Evolutionary conservation across 352 stramenopile genomes (phyloP).

Genomic region (Phytophthora colocasiae): DNA sequence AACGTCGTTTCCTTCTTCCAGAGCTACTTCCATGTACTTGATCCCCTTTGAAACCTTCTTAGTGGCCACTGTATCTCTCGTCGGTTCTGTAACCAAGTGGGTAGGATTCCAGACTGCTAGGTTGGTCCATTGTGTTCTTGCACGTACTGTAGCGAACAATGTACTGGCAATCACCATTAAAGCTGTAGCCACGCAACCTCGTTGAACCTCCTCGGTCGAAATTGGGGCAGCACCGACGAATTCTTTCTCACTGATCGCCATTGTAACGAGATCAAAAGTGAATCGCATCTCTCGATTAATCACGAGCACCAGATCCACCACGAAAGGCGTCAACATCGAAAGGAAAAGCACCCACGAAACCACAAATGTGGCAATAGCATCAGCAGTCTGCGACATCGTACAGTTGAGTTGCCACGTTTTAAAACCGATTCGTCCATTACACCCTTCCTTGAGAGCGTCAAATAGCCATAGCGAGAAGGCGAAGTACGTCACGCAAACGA

Average conservation of each 20-base stretch:
- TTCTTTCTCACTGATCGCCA: conserved; percentile 30
- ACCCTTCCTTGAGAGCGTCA: conserved; percentile 7
- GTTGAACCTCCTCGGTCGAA: conserved; percentile 35
- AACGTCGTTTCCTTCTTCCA: conserved; percentile 9
- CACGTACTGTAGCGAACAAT: conserved; percentile 10
- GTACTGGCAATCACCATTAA: conserved; percentile 19
- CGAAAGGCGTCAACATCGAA: conserved; percentile 33
- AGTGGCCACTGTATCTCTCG: neutral
- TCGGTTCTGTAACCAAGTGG: conserved; percentile 1
- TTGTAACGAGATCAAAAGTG: conserved; percentile 38
- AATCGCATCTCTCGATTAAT: conserved; percentile 47
- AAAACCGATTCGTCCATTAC: neutral
- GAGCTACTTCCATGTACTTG: conserved; percentile 17
- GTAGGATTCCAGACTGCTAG: conserved; percentile 25
- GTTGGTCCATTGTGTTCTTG: conserved; percentile 5
- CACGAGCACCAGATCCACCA: conserved; percentile 44
- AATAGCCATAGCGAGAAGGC: conserved; percentile 23
- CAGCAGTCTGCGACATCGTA: neutral
- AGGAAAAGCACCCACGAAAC: conserved; percentile 37
- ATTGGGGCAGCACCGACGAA: conserved; percentile 42
- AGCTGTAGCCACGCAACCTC: conserved; percentile 28
- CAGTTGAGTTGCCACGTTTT: conserved; percentile 2
- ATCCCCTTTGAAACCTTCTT: neutral
- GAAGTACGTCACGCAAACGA: conserved; percentile 38
- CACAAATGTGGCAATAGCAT: conserved; percentile 8